These are phyloP conservation scores for Cenchrus americanus DNA, from an alignment of 176 grass and related monocot genomes.

Conservation along the genomic window DNA sequence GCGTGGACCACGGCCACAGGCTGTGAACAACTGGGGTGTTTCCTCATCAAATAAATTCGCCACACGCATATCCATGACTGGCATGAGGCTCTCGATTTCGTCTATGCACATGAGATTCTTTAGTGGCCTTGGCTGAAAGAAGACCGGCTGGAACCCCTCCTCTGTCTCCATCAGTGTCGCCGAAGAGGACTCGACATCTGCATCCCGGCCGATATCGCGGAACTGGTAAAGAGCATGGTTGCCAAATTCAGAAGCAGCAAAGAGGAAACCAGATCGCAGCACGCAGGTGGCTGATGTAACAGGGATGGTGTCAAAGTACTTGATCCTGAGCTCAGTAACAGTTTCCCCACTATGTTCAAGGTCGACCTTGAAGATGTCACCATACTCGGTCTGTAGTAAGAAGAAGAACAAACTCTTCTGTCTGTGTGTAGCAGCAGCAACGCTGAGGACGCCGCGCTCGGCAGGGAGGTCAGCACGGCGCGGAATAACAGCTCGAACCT, in stretches of 20 bases:
- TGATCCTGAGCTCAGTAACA: slow-evolving; percentile 90
- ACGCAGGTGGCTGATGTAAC: slow-evolving; percentile 80
- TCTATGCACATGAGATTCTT: slow-evolving; percentile 57
- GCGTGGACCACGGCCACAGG: slow-evolving; percentile 82
- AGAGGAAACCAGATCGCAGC: slow-evolving; percentile 74
- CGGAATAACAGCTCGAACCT: slow-evolving; percentile 89
- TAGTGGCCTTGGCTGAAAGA: slow-evolving; percentile 84
- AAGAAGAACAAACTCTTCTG: slow-evolving; percentile 96
- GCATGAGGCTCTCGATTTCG: slow-evolving; percentile 57
- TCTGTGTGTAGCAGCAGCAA: slow-evolving; percentile 85
- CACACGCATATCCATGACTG: slow-evolving; percentile 93
- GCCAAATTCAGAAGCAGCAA: slow-evolving; percentile 88
- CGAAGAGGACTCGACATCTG: slow-evolving; percentile 92
- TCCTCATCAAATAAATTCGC: slow-evolving; percentile 96
- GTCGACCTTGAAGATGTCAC: slow-evolving; percentile 88
- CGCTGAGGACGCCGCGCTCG: slow-evolving; percentile 89
- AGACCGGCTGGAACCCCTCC: slow-evolving; percentile 94
- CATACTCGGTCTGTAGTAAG: slow-evolving; percentile 87
- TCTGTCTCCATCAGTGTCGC: slow-evolving; percentile 95
- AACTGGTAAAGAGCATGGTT: slow-evolving; percentile 95
- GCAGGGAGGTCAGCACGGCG: slow-evolving; percentile 88
- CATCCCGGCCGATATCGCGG: slow-evolving; percentile 83
- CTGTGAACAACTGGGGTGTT: slow-evolving; percentile 86
- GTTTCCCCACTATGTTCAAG: slow-evolving; percentile 70
- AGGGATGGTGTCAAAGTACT: slow-evolving; percentile 96